A percentile compares a stretch with the other conserved stretches of the same genome.
Evolutionary conservation across 768 basidiomycete genomes (phyloP).

Genomic region (Podaxis sp.): DNA sequence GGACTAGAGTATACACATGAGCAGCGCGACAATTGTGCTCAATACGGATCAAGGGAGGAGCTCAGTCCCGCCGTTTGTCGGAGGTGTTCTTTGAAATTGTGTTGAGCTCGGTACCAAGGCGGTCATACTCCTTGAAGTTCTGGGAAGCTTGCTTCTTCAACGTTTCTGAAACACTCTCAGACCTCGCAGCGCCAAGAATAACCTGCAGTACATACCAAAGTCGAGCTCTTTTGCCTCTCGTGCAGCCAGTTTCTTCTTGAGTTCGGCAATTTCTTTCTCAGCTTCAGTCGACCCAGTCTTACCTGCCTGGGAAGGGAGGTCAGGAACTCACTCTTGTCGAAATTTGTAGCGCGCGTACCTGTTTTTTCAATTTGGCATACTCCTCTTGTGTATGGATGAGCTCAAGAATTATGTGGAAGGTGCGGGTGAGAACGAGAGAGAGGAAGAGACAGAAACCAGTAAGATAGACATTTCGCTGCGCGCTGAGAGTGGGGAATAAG

Average conservation of each 20-base stretch:
- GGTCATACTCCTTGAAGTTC: slow-evolving; percentile 79
- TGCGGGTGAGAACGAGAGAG: slow-evolving; percentile 89
- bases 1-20: not conserved
- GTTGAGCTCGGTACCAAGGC: slow-evolving; percentile 78
- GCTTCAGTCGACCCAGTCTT: slow-evolving; percentile 37
- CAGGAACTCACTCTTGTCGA: not conserved
- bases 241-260: slow-evolving; percentile 66
- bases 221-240: slow-evolving; percentile 62
- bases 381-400: slow-evolving; percentile 89
- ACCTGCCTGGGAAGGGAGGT: slow-evolving; percentile 16
- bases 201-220: slow-evolving; percentile 46
- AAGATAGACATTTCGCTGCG: slow-evolving; percentile 90
- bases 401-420: slow-evolving; percentile 90
- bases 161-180: slow-evolving; percentile 46
- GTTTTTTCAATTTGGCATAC: slow-evolving; percentile 78
- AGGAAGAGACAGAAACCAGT: slow-evolving; percentile 95
- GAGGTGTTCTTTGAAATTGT: slow-evolving; percentile 56
- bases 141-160: slow-evolving; percentile 81
- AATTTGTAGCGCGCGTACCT: slow-evolving; percentile 27
- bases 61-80: slow-evolving; percentile 66
- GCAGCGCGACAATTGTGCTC: not conserved
- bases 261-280: slow-evolving; percentile 57
- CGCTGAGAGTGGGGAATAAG: slow-evolving; percentile 38
- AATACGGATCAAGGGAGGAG: not conserved
- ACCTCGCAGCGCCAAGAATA: not conserved